Conservation (phyloP, 768 basidiomycete genomes). For the Termitomyces sp. region DNA sequence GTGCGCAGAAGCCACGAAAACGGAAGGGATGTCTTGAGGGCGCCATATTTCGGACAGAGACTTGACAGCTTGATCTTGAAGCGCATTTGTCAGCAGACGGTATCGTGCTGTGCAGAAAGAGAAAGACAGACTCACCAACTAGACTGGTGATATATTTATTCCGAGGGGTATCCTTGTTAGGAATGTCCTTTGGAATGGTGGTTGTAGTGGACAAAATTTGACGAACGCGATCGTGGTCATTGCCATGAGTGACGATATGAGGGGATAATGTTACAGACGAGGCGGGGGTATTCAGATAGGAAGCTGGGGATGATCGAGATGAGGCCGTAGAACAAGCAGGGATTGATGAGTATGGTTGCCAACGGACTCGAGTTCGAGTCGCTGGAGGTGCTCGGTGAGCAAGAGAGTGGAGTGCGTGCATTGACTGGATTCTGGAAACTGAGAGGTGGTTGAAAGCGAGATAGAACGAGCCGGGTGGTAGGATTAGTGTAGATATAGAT, state of each 20-base stretch:
- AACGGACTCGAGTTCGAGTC: constrained; percentile 65
- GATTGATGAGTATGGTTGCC: constrained; percentile 72
- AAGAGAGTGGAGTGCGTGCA: constrained; percentile 47
- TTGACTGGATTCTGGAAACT: constrained; percentile 23
- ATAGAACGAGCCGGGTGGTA: constrained; percentile 20
- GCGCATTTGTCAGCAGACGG: constrained; percentile 15
- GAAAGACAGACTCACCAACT: constrained; percentile 69
- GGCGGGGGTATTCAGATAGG: constrained; percentile 57
- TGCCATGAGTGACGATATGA: constrained; percentile 29
- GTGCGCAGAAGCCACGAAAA: constrained; percentile 37
- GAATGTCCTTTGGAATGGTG: constrained; percentile 28
- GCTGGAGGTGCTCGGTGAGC: constrained; percentile 72
- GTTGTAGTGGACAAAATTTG: constrained; percentile 18
- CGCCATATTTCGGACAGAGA: constrained; percentile 79
- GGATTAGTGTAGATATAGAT: constrained; percentile 19
- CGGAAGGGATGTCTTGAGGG: constrained; percentile 65
- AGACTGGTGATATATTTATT: constrained; percentile 66
- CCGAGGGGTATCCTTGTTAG: constrained; percentile 37
- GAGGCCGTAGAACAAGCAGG: constrained; percentile 33
- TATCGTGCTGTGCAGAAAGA: constrained; percentile 3
- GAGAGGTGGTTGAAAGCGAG: constrained; percentile 24
- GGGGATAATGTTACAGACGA: constrained; percentile 49
- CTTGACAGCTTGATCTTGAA: constrained; percentile 74
- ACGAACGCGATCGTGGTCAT: constrained; percentile 28
- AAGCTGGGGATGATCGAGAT: constrained; percentile 34